Evolutionary conservation across 2,329 filamentous ascomycete genomes (phyloP).

Genomic region (Didymella exigua): DNA sequence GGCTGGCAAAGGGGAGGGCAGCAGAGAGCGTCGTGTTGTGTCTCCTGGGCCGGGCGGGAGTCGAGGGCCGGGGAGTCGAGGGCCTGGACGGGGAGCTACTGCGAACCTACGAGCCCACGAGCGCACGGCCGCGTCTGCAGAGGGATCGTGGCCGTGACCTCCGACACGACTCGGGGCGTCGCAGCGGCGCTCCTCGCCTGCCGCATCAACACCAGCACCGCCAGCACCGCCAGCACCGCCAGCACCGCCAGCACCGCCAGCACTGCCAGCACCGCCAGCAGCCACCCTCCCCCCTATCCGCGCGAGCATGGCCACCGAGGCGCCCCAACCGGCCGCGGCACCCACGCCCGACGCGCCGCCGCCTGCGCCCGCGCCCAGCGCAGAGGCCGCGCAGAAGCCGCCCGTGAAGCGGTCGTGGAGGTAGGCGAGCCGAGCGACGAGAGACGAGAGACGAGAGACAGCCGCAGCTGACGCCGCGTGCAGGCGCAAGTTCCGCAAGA

Average conservation of each 20-base stretch:
- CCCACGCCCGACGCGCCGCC: slow-evolving; percentile 10
- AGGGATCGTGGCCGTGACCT: neutral
- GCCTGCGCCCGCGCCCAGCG: slow-evolving; percentile 10
- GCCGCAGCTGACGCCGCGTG: neutral
- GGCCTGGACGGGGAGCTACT: slow-evolving; percentile 11
- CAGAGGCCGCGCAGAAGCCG: slow-evolving; percentile 34
- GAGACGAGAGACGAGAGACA: neutral
- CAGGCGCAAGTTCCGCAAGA: slow-evolving; percentile 91
- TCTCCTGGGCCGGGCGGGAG: slow-evolving; percentile 6
- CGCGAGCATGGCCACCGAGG: slow-evolving; percentile 39
- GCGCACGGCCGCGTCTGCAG: slow-evolving; percentile 5
- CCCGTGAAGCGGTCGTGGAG: slow-evolving; percentile 48
- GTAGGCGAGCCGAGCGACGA: slow-evolving; percentile 24
- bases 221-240: neutral
- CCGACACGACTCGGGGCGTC: neutral
- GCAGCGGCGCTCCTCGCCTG: neutral
- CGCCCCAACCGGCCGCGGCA: slow-evolving; percentile 17
- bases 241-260: neutral
- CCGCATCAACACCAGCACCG: neutral
- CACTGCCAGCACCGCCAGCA: neutral
- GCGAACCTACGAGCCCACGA: no score
- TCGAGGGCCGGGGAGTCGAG: no score
- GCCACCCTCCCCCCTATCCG: neutral
- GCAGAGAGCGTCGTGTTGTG: slow-evolving; percentile 4
- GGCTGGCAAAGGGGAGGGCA: slow-evolving; percentile 1